Percentiles rank a stretch among this genome's conserved stretches.
These are phyloP conservation scores for Paecilomyces sp. DNA, from an alignment of 2,329 filamentous ascomycete species.

Conservation along the genomic window DNA sequence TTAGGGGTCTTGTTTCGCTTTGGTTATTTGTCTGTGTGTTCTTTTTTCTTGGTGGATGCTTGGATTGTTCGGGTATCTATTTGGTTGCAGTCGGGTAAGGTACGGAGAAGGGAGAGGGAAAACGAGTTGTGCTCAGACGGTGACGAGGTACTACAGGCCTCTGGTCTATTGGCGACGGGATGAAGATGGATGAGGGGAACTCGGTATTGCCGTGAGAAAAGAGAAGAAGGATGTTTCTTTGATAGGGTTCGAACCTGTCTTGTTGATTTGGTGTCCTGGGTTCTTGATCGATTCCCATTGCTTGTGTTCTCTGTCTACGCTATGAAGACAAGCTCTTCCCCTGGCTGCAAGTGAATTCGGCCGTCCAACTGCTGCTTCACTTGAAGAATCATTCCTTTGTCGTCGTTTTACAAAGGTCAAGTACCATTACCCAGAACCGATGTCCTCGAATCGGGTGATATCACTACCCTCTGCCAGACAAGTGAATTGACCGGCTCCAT, in stretches of 20 bases:
- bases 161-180: neutral
- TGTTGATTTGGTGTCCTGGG: neutral
- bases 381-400: too few species aligned
- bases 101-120: neutral
- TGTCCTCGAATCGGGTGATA: too few species aligned
- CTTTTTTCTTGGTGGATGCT: too few species aligned
- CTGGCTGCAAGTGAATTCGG: neutral
- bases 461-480: neutral
- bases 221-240: too few species aligned
- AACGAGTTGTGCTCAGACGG: too few species aligned
- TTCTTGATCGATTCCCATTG: neutral
- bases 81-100: neutral
- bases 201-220: neutral
- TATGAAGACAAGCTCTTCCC: neutral
- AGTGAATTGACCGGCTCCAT: neutral
- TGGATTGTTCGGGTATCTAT: neutral
- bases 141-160: too few species aligned
- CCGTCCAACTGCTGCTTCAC: too few species aligned
- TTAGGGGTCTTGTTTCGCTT: neutral
- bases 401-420: too few species aligned
- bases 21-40: too few species aligned
- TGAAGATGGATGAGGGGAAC: neutral
- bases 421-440: neutral
- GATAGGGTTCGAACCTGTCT: neutral
- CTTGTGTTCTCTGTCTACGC: neutral